Conservation (phyloP, 306 rosid species). For the Erythrophleum fordii region DNA sequence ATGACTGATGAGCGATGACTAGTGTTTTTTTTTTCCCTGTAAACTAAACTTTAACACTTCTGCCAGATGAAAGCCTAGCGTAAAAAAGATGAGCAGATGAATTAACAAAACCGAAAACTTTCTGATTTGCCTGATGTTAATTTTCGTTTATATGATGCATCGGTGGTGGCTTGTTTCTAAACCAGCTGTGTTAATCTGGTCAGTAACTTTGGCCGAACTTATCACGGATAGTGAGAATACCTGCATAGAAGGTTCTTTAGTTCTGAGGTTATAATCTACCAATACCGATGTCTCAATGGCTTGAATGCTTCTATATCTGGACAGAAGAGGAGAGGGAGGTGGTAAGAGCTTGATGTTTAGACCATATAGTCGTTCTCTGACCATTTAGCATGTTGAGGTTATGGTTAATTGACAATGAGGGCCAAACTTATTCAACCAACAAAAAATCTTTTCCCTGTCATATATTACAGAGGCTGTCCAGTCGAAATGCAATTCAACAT, state of each 20-base stretch:
- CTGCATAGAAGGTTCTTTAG: neutral
- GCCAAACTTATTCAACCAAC: neutral
- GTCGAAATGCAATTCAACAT: neutral
- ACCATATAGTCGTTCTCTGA: neutral
- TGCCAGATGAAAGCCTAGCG: neutral
- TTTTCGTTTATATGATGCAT: slow-evolving; percentile 3
- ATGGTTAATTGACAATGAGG: neutral
- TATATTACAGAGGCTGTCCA: neutral
- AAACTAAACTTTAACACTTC: neutral
- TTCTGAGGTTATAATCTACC: neutral
- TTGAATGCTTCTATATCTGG: neutral
- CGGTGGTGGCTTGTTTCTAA: neutral
- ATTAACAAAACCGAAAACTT: neutral
- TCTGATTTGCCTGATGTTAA: neutral
- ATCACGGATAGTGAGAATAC: neutral
- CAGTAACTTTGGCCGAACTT: neutral
- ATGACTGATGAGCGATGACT: neutral
- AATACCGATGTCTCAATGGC: neutral
- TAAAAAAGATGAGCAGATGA: neutral
- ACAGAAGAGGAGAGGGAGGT: neutral
- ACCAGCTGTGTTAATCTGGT: neutral
- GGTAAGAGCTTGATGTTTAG: neutral
- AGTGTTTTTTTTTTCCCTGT: neutral
- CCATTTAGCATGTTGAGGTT: slow-evolving; percentile 2
- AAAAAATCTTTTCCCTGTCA: neutral